Evolutionary conservation across 306 rosid species (phyloP), one percentile per base, ranked within the genome.

Genomic region (Trichosanthes cucumerina): DNA sequence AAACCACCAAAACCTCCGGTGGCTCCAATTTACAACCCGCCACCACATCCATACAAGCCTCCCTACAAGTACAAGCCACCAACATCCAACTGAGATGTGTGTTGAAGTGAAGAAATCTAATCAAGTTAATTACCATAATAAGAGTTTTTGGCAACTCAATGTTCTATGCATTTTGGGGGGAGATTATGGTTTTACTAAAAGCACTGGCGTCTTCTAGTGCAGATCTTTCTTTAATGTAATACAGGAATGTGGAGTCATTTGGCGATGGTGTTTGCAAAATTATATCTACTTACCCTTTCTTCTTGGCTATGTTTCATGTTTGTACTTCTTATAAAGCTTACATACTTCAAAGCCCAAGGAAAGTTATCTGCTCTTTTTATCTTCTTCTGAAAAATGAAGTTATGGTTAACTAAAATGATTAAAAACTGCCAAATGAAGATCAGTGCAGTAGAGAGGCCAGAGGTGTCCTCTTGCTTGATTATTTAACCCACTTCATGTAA

Each of bases 91-190:
- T 68, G 34, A 68, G 75, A n/a, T 31, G 5, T 68, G 33, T 68
- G 53, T 41, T 68, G 28, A 68, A 15, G 49, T 39, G 46, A 36
- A 36, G 24, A 23, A 15, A 33, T 33, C 36, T 58, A 57, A 24
- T 24, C 4, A 24, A 19, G 59, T 54, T 54, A 19, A 54, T 62
- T 62, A 28, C 69, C 69, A 28, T 28, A 11, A 68, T 68, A 68
- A 68, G 75, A 39, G 75, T 34, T 68, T 68, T 41, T 38, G 75
- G 75, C 75, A 21, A 41, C 34, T 41, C 33, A 68, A 68, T 68
- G 28, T 39, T 68, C 18, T 68, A 34, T 36, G 47, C 72, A 36
- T 34, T 47, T 57, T 0, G 31, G 26, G 60, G 56, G 16, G 53
- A 47, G 56, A 15, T 50, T 44, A 44, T 50, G 56, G 56, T 50